Conservation (phyloP, 169 alveolate species). For the Neospora caninum region DNA sequence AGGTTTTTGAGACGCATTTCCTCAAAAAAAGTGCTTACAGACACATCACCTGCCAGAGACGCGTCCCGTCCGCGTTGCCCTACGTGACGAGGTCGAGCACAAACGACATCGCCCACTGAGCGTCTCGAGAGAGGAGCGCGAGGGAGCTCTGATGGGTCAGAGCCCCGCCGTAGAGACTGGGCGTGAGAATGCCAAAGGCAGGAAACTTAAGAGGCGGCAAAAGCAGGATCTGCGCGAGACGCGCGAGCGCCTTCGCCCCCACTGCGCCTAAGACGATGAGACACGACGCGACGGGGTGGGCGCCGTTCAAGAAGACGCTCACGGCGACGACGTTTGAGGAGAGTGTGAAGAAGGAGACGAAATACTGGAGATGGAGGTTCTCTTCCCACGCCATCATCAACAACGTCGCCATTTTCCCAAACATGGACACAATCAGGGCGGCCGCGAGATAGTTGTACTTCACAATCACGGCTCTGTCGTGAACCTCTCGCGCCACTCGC, state of each 20-base stretch:
- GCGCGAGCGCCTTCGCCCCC: slow-evolving; percentile 36
- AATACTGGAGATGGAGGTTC: slow-evolving; percentile 34
- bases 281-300: slow-evolving; percentile 23
- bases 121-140: not conserved
- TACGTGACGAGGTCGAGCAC: not conserved
- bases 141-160: not conserved
- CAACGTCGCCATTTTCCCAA: slow-evolving; percentile 41
- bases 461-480: not conserved
- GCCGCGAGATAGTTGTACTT: slow-evolving; percentile 46
- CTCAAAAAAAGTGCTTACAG: too few relatives aligned
- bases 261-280: slow-evolving; percentile 45
- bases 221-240: not conserved
- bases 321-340: slow-evolving; percentile 48
- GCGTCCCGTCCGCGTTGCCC: not conserved
- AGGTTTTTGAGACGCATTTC: too few relatives aligned
- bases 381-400: slow-evolving; percentile 49
- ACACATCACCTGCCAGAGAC: too few relatives aligned
- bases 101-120: not conserved
- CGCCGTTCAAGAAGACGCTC: slow-evolving; percentile 39
- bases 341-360: slow-evolving; percentile 41
- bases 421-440: slow-evolving; percentile 45
- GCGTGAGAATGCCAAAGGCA: not conserved
- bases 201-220: slow-evolving; percentile 36
- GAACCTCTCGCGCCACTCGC: not conserved
- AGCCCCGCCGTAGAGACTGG: not conserved